Evolutionary conservation across 2,329 filamentous ascomycete genomes (phyloP).

Genomic region (Colletotrichum horii): DNA sequence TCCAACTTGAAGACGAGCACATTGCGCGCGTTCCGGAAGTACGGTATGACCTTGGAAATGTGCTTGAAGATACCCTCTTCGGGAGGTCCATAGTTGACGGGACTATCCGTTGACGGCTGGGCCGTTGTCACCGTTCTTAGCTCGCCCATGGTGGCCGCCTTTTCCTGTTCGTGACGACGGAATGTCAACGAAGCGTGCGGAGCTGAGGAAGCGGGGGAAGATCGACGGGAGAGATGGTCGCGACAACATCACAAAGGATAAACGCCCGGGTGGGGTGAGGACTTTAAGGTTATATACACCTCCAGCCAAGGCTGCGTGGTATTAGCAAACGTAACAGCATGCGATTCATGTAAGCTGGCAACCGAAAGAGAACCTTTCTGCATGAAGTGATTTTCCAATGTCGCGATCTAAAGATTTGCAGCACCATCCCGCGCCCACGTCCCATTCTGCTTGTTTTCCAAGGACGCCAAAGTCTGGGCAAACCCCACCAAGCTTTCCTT

Average conservation of each 20-base stretch:
- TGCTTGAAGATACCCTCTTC: conserved; percentile 20
- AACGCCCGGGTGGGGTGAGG: background rate
- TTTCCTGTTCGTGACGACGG: background rate
- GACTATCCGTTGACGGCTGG: background rate
- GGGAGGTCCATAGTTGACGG: conserved; percentile 13
- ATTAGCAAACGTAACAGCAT: background rate
- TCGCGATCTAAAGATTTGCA: conserved; percentile 9
- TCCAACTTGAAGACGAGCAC: conserved; percentile 39
- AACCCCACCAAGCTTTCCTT: background rate
- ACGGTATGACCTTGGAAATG: conserved; percentile 23
- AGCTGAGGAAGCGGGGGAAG: background rate
- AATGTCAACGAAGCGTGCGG: background rate
- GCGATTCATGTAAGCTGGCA: background rate
- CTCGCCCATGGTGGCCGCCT: background rate
- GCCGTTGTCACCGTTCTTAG: background rate
- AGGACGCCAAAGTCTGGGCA: conserved; percentile 17
- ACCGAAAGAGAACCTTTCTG: background rate
- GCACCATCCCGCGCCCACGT: background rate
- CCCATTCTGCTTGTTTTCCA: background rate
- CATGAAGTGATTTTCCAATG: background rate
- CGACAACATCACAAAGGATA: background rate
- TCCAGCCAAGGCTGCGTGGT: background rate
- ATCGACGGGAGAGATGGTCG: background rate
- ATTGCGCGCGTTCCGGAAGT: conserved; percentile 35
- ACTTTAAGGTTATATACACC: conserved; percentile 3